Conservation (phyloP, 805 yeast genomes). For the Isabelozyma gotoi region DNA sequence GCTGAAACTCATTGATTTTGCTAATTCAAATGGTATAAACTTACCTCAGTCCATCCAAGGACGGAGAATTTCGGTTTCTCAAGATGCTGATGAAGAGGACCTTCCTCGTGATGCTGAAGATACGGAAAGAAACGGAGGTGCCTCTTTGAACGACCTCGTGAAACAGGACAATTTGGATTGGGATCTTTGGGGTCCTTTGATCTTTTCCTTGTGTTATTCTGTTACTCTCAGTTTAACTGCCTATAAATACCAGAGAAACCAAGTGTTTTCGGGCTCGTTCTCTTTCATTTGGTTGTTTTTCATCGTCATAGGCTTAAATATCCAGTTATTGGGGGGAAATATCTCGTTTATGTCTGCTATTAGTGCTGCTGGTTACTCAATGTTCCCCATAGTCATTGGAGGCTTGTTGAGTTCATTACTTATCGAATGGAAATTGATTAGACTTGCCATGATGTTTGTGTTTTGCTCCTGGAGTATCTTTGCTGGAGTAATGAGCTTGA, state of each 20-base stretch:
- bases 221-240: conserved; percentile 52
- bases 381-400: conserved; percentile 63
- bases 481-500: conserved; percentile 60
- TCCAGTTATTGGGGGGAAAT: conserved; percentile 60
- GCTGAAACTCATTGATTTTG: conserved; percentile 31
- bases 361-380: conserved; percentile 67
- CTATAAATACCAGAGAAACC: conserved; percentile 43
- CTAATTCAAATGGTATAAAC: conserved; percentile 33
- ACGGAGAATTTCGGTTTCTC: conserved; percentile 27
- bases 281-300: conserved; percentile 63
- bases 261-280: conserved; percentile 64
- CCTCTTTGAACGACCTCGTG: conserved; percentile 11
- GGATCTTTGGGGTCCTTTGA: conserved; percentile 73
- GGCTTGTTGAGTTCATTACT: conserved; percentile 47
- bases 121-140: conserved; percentile 24
- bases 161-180: conserved; percentile 43
- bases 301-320: conserved; percentile 60
- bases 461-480: conserved; percentile 63
- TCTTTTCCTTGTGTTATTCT: conserved; percentile 57
- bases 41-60: conserved; percentile 32
- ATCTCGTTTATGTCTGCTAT: conserved; percentile 68
- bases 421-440: conserved; percentile 46
- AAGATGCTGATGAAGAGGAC: conserved; percentile 24
- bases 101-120: conserved; percentile 16
- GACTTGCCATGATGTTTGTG: conserved; percentile 46